These are phyloP conservation scores for Fusarium nodosum DNA, from an alignment of 2,329 filamentous ascomycete species.

Conservation along the genomic window DNA sequence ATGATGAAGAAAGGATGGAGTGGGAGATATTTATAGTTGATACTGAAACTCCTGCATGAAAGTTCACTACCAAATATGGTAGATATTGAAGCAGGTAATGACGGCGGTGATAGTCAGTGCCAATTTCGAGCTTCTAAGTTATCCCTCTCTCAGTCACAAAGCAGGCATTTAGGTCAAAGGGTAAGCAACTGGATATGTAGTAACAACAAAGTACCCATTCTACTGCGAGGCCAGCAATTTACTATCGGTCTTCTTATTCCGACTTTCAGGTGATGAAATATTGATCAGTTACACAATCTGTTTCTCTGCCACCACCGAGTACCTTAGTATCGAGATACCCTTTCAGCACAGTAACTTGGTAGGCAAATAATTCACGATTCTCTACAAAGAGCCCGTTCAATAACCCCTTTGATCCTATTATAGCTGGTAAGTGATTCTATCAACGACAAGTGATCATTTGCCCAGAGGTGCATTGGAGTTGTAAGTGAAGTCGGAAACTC, in stretches of 20 bases:
- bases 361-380: rapidly evolving
- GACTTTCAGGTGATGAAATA: neutral
- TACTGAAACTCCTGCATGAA: neutral
- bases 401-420: rapidly evolving
- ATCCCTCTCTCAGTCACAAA: neutral
- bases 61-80: too few relatives aligned
- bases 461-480: neutral
- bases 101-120: neutral
- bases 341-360: neutral
- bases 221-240: neutral
- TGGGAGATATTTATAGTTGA: neutral
- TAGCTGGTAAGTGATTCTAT: neutral
- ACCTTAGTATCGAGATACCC: neutral
- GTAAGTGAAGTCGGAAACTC: constrained; percentile 18
- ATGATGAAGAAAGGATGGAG: neutral
- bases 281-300: neutral
- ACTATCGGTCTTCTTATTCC: neutral
- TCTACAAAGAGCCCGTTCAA: rapidly evolving
- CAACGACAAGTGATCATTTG: neutral
- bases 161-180: neutral
- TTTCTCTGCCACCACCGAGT: neutral
- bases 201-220: too few relatives aligned
- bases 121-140: neutral
- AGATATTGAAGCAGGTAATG: neutral
- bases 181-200: too few relatives aligned